Evolutionary conservation across 305 asterid species (phyloP).

Genomic region (Fraxinus greggii): DNA sequence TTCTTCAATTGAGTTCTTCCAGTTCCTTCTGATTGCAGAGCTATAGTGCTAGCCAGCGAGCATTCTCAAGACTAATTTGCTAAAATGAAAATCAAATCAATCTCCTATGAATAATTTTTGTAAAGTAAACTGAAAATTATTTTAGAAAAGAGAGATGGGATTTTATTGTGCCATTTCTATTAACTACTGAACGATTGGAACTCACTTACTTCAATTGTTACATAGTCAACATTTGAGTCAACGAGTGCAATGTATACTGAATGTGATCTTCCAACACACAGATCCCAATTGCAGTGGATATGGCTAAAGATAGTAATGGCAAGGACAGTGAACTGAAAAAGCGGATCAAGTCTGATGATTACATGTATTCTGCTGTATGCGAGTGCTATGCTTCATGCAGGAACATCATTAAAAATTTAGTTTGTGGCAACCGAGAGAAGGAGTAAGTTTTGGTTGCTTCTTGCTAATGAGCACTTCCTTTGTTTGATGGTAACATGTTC

Average conservation of each 20-base stretch:
- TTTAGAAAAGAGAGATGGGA: slow-evolving; percentile 17
- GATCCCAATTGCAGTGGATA: slow-evolving; percentile 99
- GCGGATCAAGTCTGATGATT: slow-evolving; percentile 74
- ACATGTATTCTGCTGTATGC: slow-evolving; percentile 90
- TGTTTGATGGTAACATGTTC: not conserved
- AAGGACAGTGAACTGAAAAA: slow-evolving; percentile 86
- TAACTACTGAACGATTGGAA: slow-evolving; percentile 16
- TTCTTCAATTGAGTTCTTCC: not conserved
- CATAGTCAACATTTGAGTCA: not conserved
- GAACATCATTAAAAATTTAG: slow-evolving; percentile 71
- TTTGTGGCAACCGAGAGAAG: slow-evolving; percentile 68
- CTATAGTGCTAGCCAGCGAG: not conserved
- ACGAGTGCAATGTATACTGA: not conserved
- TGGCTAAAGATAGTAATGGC: slow-evolving; percentile 98
- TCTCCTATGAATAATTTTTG: not conserved
- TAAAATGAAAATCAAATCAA: not conserved
- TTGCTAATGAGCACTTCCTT: slow-evolving; percentile 15
- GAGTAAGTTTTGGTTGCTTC: slow-evolving; percentile 50
- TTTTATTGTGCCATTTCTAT: slow-evolving; percentile 21
- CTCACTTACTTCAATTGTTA: not conserved
- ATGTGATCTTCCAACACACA: slow-evolving; percentile 23
- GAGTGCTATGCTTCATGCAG: slow-evolving; percentile 96
- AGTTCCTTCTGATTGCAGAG: not conserved
- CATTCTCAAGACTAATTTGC: not conserved
- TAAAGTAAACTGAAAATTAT: not conserved